A percentile compares a stretch with the other conserved stretches of the same genome.
phyloP scores from a whole-genome alignment of 768 basidiomycete species.

The Suillus ampliporus region DNA sequence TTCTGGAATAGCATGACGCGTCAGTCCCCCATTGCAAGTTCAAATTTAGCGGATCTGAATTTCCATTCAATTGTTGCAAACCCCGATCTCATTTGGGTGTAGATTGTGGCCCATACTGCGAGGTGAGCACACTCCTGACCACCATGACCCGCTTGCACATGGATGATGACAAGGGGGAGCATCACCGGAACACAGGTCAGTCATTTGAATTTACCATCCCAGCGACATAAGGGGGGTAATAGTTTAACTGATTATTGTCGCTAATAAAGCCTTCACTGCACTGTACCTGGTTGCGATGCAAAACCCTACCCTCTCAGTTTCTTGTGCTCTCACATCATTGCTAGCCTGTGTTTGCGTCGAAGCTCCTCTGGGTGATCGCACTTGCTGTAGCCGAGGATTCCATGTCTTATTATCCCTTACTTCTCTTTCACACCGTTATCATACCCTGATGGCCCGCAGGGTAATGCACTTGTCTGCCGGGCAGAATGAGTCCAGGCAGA shows the following conservation, averaged over 20 bases:
- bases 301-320: not conserved
- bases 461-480: not conserved
- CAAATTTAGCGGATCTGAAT: not conserved
- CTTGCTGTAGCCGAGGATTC: not conserved
- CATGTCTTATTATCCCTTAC: not conserved
- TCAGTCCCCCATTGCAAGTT: not conserved
- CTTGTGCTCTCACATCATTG: not conserved
- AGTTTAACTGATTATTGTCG: not conserved
- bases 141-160: not conserved
- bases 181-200: not conserved
- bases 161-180: not conserved
- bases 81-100: not conserved
- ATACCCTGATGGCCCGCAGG: not conserved
- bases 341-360: not conserved
- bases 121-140: not conserved
- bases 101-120: not conserved
- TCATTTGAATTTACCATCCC: not conserved
- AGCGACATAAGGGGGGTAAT: not conserved
- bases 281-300: conserved; percentile 1
- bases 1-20: not conserved
- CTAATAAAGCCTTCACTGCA: not conserved
- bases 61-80: not conserved
- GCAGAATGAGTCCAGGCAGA: not conserved
- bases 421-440: not conserved
- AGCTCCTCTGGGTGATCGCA: not conserved